Evolutionary conservation across 2,329 filamentous ascomycete genomes (phyloP), one percentile per base, ranked within the genome.

Genomic region (Epichloe amarillans): DNA sequence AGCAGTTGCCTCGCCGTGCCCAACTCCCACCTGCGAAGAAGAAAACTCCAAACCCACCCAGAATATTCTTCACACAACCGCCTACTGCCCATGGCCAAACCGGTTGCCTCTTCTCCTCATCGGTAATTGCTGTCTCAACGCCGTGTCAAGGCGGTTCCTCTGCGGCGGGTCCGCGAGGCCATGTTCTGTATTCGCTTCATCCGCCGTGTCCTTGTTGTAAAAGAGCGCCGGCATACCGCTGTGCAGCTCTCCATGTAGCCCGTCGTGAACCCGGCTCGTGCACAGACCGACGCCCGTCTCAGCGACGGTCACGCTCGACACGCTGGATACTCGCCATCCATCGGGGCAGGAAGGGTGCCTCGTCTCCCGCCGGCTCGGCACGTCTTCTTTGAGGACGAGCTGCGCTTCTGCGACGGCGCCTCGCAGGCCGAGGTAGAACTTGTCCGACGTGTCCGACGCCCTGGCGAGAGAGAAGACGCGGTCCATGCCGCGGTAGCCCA

Each of bases 351-450:
- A 26, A 26, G 26, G 26, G 26, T 26, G 8, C 26, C 26, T 26
- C 26, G 14, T 15, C 14, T 45, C 23, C 7, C 6, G 35, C 21
- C 21, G 55, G 55, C 2, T 53, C 64, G 63, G 26, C 26, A 64
- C 19, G 38, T 65, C 62, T 12, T 60, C 57, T 5, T 57, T 57
- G 2, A 67, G 60, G n/a, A 52, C 53, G 8, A 63, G 55, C 19
- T 60, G 60, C 49, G 71, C 66, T 55, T 79, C 73, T 6, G 72
- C 62, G 2, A 79, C 62, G 5, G 66, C 67, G 10, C 72, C 73
- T 4, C 71, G 68, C 11, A 77, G 62, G 3, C 75, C 75, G 12
- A 71, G 67, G 60, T 76, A 78, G 42, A 79, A 66, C 7, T 68
- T 70, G 3, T 69, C 67, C 0, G 73, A 72, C 5, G 69, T 46